These are phyloP conservation scores for Sclerotinia trifoliorum DNA, from an alignment of 2,329 filamentous ascomycete genomes.

Conservation along the genomic window DNA sequence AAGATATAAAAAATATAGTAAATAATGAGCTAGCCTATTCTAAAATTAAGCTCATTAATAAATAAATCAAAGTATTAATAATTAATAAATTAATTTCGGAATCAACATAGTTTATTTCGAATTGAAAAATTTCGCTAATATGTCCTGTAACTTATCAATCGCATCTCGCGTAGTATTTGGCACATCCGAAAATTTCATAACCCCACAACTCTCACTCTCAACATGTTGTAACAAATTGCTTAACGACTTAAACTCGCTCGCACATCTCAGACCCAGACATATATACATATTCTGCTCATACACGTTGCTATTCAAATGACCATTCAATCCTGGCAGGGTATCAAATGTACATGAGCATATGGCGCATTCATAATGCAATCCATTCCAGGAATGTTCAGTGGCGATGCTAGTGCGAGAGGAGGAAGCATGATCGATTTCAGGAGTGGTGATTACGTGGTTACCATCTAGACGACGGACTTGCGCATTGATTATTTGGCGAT, in stretches of 20 bases:
- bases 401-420: conserved; percentile 41
- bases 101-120: too few species aligned
- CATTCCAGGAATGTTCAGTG: conserved; percentile 48
- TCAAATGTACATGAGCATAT: conserved; percentile 51
- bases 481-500: conserved; percentile 50
- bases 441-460: conserved; percentile 50
- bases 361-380: conserved; percentile 50
- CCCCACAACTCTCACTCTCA: conserved; percentile 36
- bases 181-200: conserved; percentile 32
- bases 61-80: too few species aligned
- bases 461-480: conserved; percentile 49
- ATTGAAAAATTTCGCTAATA: too few species aligned
- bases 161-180: conserved; percentile 28
- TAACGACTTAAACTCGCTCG: conserved; percentile 29
- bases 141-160: conserved; percentile 18
- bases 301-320: conserved; percentile 53
- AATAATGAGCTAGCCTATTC: too few species aligned
- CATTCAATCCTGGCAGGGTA: conserved; percentile 43
- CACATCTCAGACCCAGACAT: conserved; percentile 29
- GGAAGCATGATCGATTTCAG: conserved; percentile 48
- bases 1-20: too few species aligned
- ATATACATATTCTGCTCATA: conserved; percentile 47
- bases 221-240: conserved; percentile 34
- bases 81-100: too few species aligned
- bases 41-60: too few species aligned